These are phyloP conservation scores for Kluyveromyces aestuarii DNA, from an alignment of 805 yeast genomes.

Conservation along the genomic window DNA sequence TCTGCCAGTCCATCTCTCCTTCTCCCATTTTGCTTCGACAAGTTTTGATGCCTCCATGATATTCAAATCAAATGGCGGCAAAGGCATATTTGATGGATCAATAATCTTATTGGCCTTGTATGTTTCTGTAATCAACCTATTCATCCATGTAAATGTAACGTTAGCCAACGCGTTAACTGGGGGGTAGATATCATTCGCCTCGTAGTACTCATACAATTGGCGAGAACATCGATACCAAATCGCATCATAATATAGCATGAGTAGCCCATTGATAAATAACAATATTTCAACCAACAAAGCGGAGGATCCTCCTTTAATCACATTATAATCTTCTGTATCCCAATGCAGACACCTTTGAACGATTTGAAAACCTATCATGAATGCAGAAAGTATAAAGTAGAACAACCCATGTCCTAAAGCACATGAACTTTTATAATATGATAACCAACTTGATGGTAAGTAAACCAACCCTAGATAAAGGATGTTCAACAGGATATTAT, in stretches of 20 bases:
- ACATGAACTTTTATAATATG: slow-evolving; percentile 23
- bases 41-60: slow-evolving; percentile 26
- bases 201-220: slow-evolving; percentile 29
- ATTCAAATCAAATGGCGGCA: slow-evolving; percentile 32
- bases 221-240: slow-evolving; percentile 31
- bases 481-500: slow-evolving; percentile 12
- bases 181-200: slow-evolving; percentile 23
- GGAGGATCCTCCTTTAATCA: slow-evolving; percentile 13
- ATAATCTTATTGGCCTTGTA: slow-evolving; percentile 31
- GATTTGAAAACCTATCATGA: slow-evolving; percentile 14
- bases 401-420: slow-evolving; percentile 23
- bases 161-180: slow-evolving; percentile 27
- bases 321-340: slow-evolving; percentile 11
- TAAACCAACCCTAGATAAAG: slow-evolving; percentile 15
- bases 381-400: slow-evolving; percentile 16
- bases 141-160: slow-evolving; percentile 41
- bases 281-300: slow-evolving; percentile 19
- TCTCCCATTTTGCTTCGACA: slow-evolving; percentile 30
- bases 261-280: slow-evolving; percentile 23
- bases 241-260: slow-evolving; percentile 34
- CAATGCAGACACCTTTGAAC: slow-evolving; percentile 16
- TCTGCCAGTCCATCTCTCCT: slow-evolving; percentile 23
- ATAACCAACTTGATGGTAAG: slow-evolving; percentile 20
- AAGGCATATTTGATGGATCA: slow-evolving; percentile 34
- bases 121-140: slow-evolving; percentile 33